Conservation (phyloP, 208 protist genomes). For the Trypanosomatidae sp. region DNA sequence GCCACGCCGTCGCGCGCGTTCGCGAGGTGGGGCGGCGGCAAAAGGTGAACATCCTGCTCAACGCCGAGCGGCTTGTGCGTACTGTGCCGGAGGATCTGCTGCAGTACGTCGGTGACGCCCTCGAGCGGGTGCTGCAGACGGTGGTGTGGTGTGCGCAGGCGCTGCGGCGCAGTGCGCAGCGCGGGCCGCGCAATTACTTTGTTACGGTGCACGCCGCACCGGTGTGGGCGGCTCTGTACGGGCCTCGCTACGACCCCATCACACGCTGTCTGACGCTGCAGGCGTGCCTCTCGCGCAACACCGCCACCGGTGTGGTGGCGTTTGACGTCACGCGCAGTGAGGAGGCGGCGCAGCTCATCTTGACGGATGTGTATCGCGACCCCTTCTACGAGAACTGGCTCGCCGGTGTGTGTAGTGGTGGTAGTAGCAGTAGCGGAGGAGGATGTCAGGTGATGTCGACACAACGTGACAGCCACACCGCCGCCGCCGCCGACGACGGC, state of each 20-base stretch:
- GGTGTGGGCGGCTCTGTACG: slow-evolving; percentile 2
- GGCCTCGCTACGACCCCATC: slow-evolving; percentile 52
- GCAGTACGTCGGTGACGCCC: slow-evolving; percentile 70
- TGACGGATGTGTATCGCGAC: slow-evolving; percentile 71
- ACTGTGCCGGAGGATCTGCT: slow-evolving; percentile 50
- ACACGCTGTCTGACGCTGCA: slow-evolving; percentile 37
- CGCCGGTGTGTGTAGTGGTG: slow-evolving; percentile 26
- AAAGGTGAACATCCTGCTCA: slow-evolving; percentile 49
- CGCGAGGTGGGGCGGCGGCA: slow-evolving; percentile 24
- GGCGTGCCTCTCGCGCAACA: slow-evolving; percentile 31
- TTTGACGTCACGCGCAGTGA: slow-evolving; percentile 34
- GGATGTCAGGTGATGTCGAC: too few species aligned
- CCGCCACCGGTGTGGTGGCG: slow-evolving; percentile 24
- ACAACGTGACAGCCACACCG: too few species aligned
- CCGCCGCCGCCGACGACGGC: too few species aligned
- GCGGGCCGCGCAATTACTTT: slow-evolving; percentile 37
- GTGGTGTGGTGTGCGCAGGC: slow-evolving; percentile 25
- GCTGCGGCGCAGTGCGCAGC: slow-evolving; percentile 17
- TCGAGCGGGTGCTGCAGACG: slow-evolving; percentile 48
- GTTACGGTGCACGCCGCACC: slow-evolving; percentile 18
- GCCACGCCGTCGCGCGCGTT: slow-evolving; percentile 26
- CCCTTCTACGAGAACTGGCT: slow-evolving; percentile 80
- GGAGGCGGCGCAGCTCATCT: slow-evolving; percentile 49
- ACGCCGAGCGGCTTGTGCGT: slow-evolving; percentile 21
- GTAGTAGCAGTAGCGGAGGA: too few species aligned